Conservation (phyloP, 2,329 filamentous ascomycete species). For the Verticillium nonalfalfae region DNA sequence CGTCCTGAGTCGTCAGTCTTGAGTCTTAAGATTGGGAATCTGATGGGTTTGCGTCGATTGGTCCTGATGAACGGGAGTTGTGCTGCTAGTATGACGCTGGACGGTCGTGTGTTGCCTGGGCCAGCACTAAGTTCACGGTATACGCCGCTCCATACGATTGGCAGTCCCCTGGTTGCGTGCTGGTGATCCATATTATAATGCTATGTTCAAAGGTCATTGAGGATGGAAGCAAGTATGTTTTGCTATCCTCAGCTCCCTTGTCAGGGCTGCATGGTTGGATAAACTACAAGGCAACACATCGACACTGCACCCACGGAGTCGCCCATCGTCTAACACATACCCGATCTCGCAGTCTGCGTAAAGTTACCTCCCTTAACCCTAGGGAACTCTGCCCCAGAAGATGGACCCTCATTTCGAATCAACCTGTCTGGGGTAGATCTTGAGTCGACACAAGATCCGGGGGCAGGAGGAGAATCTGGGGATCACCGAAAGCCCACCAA, state of each 20-base stretch:
- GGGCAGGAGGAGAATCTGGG: neutral
- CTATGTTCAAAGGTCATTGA: too few relatives aligned
- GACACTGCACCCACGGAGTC: too few relatives aligned
- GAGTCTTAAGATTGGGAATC: neutral
- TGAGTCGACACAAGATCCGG: neutral
- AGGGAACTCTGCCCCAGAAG: neutral
- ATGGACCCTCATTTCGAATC: neutral
- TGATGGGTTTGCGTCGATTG: neutral
- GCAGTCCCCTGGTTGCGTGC: too few relatives aligned
- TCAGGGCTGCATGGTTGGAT: too few relatives aligned
- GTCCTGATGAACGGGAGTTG: neutral
- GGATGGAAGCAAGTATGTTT: too few relatives aligned
- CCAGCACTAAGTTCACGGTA: too few relatives aligned
- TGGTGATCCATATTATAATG: too few relatives aligned
- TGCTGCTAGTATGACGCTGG: neutral
- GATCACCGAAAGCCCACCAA: neutral
- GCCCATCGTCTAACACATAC: too few relatives aligned
- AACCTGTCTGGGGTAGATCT: neutral
- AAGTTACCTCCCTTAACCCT: neutral
- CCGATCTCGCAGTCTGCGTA: neutral
- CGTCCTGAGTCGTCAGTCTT: neutral
- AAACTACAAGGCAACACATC: too few relatives aligned
- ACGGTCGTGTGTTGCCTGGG: too few relatives aligned
- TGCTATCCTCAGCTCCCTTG: too few relatives aligned
- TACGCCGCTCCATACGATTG: too few relatives aligned